These are phyloP conservation scores for Parmelia sp. DNA, from an alignment of 495 filamentous ascomycete genomes.

Conservation along the genomic window DNA sequence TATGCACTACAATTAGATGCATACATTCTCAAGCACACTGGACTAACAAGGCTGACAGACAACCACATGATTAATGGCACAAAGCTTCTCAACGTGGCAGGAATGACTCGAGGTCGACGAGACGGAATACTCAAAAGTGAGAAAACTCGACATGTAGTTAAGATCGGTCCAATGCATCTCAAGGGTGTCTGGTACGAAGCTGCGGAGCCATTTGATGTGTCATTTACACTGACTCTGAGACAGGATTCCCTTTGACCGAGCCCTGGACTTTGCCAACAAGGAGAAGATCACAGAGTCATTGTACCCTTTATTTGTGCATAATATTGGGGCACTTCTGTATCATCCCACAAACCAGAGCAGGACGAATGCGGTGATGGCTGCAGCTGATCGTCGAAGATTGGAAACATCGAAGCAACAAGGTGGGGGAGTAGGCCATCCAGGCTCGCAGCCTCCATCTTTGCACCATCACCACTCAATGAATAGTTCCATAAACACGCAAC, in stretches of 20 bases:
- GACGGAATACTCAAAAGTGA: conserved; percentile 98
- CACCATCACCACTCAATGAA: conserved; percentile 77
- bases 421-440: conserved; percentile 34
- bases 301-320: conserved; percentile 96
- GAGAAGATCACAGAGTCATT: conserved; percentile 96
- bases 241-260: conserved; percentile 97
- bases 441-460: conserved; percentile 65
- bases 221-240: conserved; percentile 9
- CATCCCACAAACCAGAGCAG: conserved; percentile 83
- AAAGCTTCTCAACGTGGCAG: conserved; percentile 92
- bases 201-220: background rate
- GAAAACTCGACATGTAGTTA: conserved; percentile 92
- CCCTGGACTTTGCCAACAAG: conserved; percentile 96
- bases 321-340: conserved; percentile 90
- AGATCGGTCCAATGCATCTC: conserved; percentile 97
- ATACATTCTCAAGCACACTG: background rate
- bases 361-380: conserved; percentile 81
- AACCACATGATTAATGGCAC: conserved; percentile 99
- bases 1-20: conserved; percentile 13
- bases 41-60: conserved; percentile 47
- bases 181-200: conserved; percentile 91
- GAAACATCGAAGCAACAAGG: conserved; percentile 41
- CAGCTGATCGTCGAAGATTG: conserved; percentile 63
- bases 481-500: conserved; percentile 54
- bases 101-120: conserved; percentile 92